These are phyloP conservation scores for Myriosclerotinia duriaeana DNA, from an alignment of 2,329 filamentous ascomycete genomes.

Conservation along the genomic window DNA sequence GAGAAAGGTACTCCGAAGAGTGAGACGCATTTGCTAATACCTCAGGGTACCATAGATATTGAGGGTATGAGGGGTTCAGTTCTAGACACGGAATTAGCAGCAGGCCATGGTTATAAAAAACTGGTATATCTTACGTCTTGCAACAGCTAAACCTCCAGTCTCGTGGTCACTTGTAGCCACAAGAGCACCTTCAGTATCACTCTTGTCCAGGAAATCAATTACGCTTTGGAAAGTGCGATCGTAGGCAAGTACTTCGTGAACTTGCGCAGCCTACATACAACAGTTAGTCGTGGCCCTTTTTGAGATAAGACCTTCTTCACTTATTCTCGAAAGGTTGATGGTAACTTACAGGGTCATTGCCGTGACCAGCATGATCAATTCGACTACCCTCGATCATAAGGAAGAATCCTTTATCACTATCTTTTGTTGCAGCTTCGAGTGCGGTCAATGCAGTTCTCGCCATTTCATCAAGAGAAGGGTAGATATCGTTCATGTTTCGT, in stretches of 20 bases:
- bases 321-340: not conserved
- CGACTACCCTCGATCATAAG: conserved; percentile 97
- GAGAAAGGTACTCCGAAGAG: conserved; percentile 68
- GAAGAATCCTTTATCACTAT: conserved; percentile 92
- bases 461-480: conserved; percentile 92
- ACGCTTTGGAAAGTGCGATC: conserved; percentile 83
- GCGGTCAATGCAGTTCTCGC: conserved; percentile 75
- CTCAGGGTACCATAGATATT: conserved; percentile 78
- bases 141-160: conserved; percentile 83
- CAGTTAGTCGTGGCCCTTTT: conserved; percentile 1
- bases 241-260: conserved; percentile 92
- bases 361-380: conserved; percentile 92
- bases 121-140: conserved; percentile 59
- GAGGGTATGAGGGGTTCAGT: conserved; percentile 59
- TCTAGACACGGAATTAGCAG: conserved; percentile 43
- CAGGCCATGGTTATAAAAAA: not conserved
- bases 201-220: conserved; percentile 77
- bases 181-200: conserved; percentile 72
- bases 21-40: conserved; percentile 78
- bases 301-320: not conserved
- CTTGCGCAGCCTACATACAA: conserved; percentile 58
- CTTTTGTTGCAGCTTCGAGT: conserved; percentile 75
- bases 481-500: conserved; percentile 71
- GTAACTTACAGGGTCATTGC: conserved; percentile 66
- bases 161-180: conserved; percentile 95